Evolutionary conservation across 257 asterid species (phyloP).

Genomic region (Solanum tacnaense): DNA sequence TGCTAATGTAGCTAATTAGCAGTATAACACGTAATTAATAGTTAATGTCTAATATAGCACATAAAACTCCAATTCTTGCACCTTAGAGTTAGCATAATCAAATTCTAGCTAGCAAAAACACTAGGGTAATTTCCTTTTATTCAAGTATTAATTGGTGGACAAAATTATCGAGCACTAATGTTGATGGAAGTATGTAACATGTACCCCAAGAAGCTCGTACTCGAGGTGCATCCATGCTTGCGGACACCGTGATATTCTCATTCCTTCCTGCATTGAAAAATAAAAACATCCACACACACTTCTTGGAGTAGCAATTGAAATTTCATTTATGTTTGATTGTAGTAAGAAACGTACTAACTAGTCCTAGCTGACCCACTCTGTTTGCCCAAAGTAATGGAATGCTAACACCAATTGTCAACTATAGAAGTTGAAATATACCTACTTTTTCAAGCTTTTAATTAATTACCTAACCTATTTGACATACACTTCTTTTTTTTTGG

Average conservation of each 20-base stretch:
- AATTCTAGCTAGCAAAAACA: neutral
- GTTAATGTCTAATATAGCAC: neutral
- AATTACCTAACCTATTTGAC: neutral
- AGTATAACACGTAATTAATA: neutral
- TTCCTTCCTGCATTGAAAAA: neutral
- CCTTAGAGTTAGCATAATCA: neutral
- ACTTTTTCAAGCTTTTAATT: neutral
- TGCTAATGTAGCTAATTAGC: neutral
- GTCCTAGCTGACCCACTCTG: neutral
- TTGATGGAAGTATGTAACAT: neutral
- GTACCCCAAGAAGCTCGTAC: neutral
- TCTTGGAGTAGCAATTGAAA: neutral
- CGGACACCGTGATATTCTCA: neutral
- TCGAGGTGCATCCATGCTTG: neutral
- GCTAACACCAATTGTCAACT: neutral
- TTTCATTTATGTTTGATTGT: neutral
- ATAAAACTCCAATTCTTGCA: neutral
- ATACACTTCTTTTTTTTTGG: neutral
- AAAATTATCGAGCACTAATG: neutral
- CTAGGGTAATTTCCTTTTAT: neutral
- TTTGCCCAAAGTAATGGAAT: neutral
- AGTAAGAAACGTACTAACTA: neutral
- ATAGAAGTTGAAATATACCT: neutral
- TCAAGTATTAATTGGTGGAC: neutral
- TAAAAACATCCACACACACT: neutral